phyloP scores from a whole-genome alignment of 345 rosid genomes.

The Boechera divaricarpa region DNA sequence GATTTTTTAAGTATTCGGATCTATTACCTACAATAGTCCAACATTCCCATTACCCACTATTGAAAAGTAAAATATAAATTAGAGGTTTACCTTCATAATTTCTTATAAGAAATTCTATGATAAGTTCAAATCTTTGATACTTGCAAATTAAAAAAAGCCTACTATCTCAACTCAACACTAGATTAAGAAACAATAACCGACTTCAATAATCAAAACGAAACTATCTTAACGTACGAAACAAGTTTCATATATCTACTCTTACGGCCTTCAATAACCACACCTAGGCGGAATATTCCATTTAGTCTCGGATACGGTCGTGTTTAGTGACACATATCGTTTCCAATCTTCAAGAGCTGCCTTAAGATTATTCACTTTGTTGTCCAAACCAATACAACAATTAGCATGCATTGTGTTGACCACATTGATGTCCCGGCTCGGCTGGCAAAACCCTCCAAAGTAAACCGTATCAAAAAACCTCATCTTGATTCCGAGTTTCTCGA shows the following conservation, averaged over 20 bases:
- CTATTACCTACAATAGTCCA: too few relatives aligned
- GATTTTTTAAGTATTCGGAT: too few relatives aligned
- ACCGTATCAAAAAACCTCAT: constrained; percentile 73
- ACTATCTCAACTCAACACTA: background rate
- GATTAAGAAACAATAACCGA: background rate
- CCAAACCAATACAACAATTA: constrained; percentile 77
- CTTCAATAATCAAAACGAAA: background rate
- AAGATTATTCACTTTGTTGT: constrained; percentile 63
- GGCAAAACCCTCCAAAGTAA: constrained; percentile 77
- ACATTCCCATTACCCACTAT: background rate
- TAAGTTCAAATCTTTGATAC: background rate
- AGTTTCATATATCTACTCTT: constrained; percentile 17
- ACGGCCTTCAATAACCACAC: constrained; percentile 35
- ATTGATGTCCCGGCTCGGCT: constrained; percentile 59
- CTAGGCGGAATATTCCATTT: constrained; percentile 48
- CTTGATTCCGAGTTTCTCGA: constrained; percentile 47
- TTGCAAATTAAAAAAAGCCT: background rate
- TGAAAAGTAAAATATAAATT: background rate
- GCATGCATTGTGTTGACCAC: constrained; percentile 84
- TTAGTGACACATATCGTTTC: constrained; percentile 50
- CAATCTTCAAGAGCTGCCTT: constrained; percentile 63
- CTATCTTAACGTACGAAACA: constrained; percentile 8
- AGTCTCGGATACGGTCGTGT: constrained; percentile 36
- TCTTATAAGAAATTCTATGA: background rate
- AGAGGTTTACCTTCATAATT: background rate